These are phyloP conservation scores for Epichloe typhina DNA, from an alignment of 2,329 filamentous ascomycete species.

Conservation along the genomic window DNA sequence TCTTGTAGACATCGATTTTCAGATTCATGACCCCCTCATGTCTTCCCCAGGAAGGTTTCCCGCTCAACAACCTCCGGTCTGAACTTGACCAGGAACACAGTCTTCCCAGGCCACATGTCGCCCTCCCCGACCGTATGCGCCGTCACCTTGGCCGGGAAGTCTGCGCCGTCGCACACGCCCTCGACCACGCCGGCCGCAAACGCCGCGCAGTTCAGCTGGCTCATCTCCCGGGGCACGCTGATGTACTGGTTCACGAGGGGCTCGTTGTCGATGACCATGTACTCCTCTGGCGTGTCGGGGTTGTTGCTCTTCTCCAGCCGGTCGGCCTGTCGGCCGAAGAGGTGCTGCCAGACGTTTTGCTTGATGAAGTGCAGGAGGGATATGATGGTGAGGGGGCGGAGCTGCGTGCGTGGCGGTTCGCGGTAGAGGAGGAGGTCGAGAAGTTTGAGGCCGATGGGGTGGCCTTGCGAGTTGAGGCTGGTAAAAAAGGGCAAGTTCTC, in stretches of 20 bases:
- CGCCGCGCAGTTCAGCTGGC: slow-evolving; percentile 88
- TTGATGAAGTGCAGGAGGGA: slow-evolving; percentile 91
- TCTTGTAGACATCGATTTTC: not conserved
- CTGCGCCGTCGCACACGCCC: slow-evolving; percentile 86
- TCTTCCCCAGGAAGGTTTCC: slow-evolving; percentile 64
- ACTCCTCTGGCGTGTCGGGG: slow-evolving; percentile 77
- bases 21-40: not conserved
- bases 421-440: slow-evolving; percentile 91
- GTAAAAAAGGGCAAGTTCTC: too few species aligned
- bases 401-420: slow-evolving; percentile 54
- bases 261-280: slow-evolving; percentile 99
- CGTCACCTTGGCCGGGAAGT: slow-evolving; percentile 77
- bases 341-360: slow-evolving; percentile 78
- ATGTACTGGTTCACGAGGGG: slow-evolving; percentile 96
- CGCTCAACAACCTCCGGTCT: slow-evolving; percentile 81
- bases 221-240: slow-evolving; percentile 88
- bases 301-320: slow-evolving; percentile 80
- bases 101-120: slow-evolving; percentile 92
- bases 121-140: slow-evolving; percentile 65
- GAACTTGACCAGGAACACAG: slow-evolving; percentile 91
- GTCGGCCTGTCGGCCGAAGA: slow-evolving; percentile 84
- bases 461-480: slow-evolving; percentile 81
- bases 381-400: slow-evolving; percentile 76
- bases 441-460: slow-evolving; percentile 84
- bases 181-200: slow-evolving; percentile 93